phyloP scores from a whole-genome alignment of 495 filamentous ascomycete genomes.

The Xylaria curta region DNA sequence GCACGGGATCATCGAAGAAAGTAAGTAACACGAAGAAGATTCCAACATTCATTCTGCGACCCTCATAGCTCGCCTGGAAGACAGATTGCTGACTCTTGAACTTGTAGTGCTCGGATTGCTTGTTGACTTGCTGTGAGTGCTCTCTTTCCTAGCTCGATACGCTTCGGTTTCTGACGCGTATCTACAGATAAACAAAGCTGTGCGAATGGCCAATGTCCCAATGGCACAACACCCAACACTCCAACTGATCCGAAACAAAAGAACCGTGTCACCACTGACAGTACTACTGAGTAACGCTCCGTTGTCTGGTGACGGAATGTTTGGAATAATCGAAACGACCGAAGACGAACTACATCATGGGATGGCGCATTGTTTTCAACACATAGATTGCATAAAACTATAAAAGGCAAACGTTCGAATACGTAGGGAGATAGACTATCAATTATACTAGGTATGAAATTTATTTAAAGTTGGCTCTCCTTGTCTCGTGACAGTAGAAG shows the following conservation, averaged over 20 bases:
- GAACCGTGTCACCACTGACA: neutral
- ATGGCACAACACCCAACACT: neutral
- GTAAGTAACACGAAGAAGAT: neutral
- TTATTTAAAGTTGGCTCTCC: neutral
- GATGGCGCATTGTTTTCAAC: constrained; percentile 15
- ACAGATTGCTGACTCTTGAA: constrained; percentile 1
- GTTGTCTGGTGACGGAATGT: neutral
- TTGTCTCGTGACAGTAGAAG: neutral
- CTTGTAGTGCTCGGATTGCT: constrained; percentile 16
- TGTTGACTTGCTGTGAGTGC: constrained; percentile 24
- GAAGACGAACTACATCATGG: neutral
- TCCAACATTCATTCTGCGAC: neutral
- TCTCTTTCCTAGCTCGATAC: neutral
- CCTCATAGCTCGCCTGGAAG: neutral
- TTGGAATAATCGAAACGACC: neutral
- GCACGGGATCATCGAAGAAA: neutral
- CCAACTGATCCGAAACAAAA: neutral
- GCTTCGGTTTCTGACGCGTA: neutral
- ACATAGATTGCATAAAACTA: neutral
- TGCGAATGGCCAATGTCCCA: neutral
- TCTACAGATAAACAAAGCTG: constrained; percentile 7
- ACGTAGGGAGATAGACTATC: neutral
- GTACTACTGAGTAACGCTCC: too few species aligned
- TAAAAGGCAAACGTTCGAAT: neutral
- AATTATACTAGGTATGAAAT: neutral